Conservation (phyloP, 768 basidiomycete genomes). For the Boletus edulis region DNA sequence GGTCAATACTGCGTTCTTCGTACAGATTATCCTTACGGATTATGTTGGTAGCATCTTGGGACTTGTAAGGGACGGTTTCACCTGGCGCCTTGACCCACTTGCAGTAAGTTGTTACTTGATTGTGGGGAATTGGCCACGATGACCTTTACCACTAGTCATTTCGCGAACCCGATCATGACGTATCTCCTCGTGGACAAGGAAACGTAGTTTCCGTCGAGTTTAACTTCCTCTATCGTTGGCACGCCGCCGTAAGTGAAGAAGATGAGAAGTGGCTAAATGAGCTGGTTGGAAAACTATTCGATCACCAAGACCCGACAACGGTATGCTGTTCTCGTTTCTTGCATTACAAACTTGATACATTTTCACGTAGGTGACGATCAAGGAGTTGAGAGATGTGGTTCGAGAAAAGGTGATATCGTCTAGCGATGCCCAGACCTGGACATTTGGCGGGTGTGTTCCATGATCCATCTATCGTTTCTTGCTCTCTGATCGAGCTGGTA, state of each 20-base stretch:
- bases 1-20: slow-evolving; percentile 71
- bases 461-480: not conserved
- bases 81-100: slow-evolving; percentile 71
- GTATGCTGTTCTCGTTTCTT: slow-evolving; percentile 26
- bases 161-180: slow-evolving; percentile 48
- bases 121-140: not conserved
- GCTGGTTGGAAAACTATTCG: slow-evolving; percentile 45
- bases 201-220: slow-evolving; percentile 80
- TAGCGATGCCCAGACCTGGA: slow-evolving; percentile 44
- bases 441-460: slow-evolving; percentile 44
- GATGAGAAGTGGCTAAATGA: slow-evolving; percentile 57
- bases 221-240: slow-evolving; percentile 62
- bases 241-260: slow-evolving; percentile 52
- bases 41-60: slow-evolving; percentile 77
- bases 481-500: not conserved
- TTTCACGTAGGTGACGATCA: slow-evolving; percentile 14
- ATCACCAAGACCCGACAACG: slow-evolving; percentile 37
- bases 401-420: slow-evolving; percentile 10
- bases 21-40: slow-evolving; percentile 67
- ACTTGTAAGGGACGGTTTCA: slow-evolving; percentile 56
- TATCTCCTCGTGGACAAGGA: slow-evolving; percentile 65
- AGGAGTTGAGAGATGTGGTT: slow-evolving; percentile 18
- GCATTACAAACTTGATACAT: not conserved
- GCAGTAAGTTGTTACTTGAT: slow-evolving; percentile 36
- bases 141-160: slow-evolving; percentile 37